Base-by-base conservation (phyloP, 164 flowering plant species). In the Annona squamosa region DNA sequence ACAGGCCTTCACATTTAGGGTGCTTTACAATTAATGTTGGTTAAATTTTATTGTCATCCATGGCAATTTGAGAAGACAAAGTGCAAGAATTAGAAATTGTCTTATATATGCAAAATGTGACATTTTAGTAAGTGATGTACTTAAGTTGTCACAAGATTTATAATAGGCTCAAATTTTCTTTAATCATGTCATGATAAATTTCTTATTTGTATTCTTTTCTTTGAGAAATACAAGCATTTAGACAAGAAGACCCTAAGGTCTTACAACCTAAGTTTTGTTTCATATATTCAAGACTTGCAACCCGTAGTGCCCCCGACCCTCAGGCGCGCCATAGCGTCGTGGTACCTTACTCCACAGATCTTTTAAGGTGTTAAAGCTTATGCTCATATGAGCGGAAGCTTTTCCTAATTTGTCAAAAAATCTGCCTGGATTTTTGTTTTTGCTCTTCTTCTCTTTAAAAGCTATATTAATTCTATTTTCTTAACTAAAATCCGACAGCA, bases 61-160 rank as follows among this genome's bases (percentile, higher is more conserved):
- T 82, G 83, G 76, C 92, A 94, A 98, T 85, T 92, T 18, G 75
- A 87, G 73, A 85, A 74, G 78, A 80, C 89, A 18, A 68, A 80
- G 18, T 93, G 98, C 73, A n/a, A n/a, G 37, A 26, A 26, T 26
- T 26, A 82, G 64, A 70, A 93, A 88, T 80, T 95, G 99, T 78
- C 73, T 95, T 74, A 82, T 95, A n/a, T 95, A 98, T 98, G 90
- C 97, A 4, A 95, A 95, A 87, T 91, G 97, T 71, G 99, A 95
- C 77, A 80, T 17, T 71, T 72, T 95, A 72, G 92, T 78, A 3
- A 87, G 93, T 81, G 97, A 93, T 46, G 76, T 91, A 42, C 87
- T 90, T 72, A 87, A 79, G 76, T 79, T 81, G 41, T 84, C 94
- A 45, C 61, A 89, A 26, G 83, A 88, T 73, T 83, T 19, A 69